Conservation (phyloP, 306 rosid genomes). For the Vigna unguiculata region DNA sequence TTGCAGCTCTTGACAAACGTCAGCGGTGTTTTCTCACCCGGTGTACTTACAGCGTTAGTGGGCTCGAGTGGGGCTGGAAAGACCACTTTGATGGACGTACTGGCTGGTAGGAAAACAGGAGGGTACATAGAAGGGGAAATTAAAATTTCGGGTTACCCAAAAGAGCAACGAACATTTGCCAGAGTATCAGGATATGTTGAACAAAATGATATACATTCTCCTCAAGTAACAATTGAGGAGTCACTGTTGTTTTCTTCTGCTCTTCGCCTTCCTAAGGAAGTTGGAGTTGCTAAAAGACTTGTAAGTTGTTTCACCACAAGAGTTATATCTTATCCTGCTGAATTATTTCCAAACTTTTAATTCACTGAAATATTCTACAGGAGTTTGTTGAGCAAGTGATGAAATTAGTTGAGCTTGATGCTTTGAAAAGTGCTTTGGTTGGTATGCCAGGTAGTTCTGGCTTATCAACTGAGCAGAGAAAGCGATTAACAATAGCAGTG, state of each 20-base stretch:
- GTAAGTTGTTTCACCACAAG: constrained; percentile 51
- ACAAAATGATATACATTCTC: constrained; percentile 95
- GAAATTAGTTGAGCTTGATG: constrained; percentile 85
- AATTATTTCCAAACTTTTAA: constrained; percentile 21
- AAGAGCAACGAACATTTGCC: constrained; percentile 83
- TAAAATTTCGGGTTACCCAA: constrained; percentile 81
- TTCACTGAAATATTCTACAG: constrained; percentile 52
- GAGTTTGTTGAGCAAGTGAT: constrained; percentile 90
- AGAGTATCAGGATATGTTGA: constrained; percentile 92
- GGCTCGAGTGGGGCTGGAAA: constrained; percentile 98
- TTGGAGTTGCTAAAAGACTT: constrained; percentile 59
- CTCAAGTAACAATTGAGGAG: constrained; percentile 91
- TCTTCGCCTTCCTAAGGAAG: constrained; percentile 87
- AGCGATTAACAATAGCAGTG: constrained; percentile 88
- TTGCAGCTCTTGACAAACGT: constrained; percentile 82
- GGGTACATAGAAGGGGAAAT: constrained; percentile 89
- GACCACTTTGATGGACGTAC: constrained; percentile 95
- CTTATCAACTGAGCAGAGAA: constrained; percentile 91
- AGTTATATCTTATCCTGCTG: constrained; percentile 10
- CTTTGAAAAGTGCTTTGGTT: constrained; percentile 75
- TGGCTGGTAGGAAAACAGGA: constrained; percentile 96
- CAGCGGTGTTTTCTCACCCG: constrained; percentile 90
- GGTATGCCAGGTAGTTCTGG: constrained; percentile 91
- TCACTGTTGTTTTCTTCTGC: constrained; percentile 83
- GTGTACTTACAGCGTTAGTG: constrained; percentile 91